phyloP scores from a whole-genome alignment of 164 flowering plant genomes.

The Berberis thunbergii region DNA sequence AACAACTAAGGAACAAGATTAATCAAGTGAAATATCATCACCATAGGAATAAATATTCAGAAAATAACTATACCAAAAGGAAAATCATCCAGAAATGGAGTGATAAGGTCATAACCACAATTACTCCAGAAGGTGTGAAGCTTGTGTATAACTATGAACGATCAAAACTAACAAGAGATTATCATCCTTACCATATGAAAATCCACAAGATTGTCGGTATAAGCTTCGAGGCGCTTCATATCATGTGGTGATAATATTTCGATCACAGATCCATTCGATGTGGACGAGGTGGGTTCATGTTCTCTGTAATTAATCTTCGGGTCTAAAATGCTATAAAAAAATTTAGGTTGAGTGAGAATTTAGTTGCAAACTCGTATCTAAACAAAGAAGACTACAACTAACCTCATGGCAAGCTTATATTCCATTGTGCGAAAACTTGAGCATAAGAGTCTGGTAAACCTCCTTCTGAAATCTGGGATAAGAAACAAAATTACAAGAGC shows the following conservation, averaged over 20 bases:
- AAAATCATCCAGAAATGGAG: too few relatives aligned
- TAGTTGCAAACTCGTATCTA: not conserved
- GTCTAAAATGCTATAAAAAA: constrained; percentile 56
- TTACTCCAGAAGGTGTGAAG: not conserved
- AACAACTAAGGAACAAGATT: too few relatives aligned
- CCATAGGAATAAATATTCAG: too few relatives aligned
- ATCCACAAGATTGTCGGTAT: constrained; percentile 56
- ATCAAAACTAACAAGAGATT: not conserved
- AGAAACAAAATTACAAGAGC: not conserved
- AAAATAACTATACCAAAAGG: too few relatives aligned
- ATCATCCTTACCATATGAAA: constrained; percentile 42
- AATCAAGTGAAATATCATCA: too few relatives aligned
- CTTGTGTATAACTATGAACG: not conserved
- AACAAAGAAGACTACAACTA: constrained; percentile 7
- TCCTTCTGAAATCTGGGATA: constrained; percentile 55
- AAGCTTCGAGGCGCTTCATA: constrained; percentile 67
- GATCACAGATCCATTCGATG: constrained; percentile 29
- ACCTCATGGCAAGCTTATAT: constrained; percentile 91
- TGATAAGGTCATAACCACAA: too few relatives aligned
- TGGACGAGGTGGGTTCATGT: constrained; percentile 17
- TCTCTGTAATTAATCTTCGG: constrained; percentile 65
- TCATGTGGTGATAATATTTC: constrained; percentile 46
- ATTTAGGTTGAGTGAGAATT: constrained; percentile 14
- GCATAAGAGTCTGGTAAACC: constrained; percentile 40
- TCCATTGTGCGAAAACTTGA: constrained; percentile 54